These are phyloP conservation scores for Lactifluus hygrophoroides DNA, from an alignment of 768 basidiomycete species.

Conservation along the genomic window DNA sequence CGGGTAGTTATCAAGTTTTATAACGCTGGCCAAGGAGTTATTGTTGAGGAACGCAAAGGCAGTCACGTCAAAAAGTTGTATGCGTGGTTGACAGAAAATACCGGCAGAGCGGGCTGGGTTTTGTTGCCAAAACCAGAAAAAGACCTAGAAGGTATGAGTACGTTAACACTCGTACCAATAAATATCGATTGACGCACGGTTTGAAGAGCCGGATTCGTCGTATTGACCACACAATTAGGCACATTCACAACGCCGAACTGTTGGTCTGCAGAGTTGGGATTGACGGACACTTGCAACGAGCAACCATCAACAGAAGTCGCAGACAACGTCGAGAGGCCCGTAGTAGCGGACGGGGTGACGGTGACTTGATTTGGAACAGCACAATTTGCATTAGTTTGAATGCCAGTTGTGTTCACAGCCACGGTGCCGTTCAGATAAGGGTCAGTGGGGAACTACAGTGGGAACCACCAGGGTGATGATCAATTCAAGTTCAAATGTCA, in stretches of 20 bases:
- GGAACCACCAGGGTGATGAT: neutral
- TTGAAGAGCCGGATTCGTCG: constrained; percentile 32
- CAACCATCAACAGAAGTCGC: constrained; percentile 47
- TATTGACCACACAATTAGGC: constrained; percentile 26
- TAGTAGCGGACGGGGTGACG: constrained; percentile 21
- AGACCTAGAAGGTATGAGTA: constrained; percentile 28
- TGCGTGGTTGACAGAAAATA: constrained; percentile 50
- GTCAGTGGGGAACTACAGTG: constrained; percentile 35
- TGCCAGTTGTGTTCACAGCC: constrained; percentile 41
- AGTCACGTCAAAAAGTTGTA: constrained; percentile 36
- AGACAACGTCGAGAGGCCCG: constrained; percentile 31
- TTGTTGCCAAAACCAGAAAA: constrained; percentile 57
- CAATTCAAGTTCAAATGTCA: neutral
- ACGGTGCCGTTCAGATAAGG: constrained; percentile 45
- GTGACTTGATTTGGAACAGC: constrained; percentile 27
- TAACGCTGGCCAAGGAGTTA: constrained; percentile 34
- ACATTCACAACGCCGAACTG: constrained; percentile 45
- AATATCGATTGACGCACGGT: constrained; percentile 26
- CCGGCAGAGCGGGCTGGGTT: constrained; percentile 27
- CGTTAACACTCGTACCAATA: neutral
- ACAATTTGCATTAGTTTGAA: constrained; percentile 43
- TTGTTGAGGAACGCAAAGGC: constrained; percentile 39
- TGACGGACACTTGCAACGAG: constrained; percentile 29
- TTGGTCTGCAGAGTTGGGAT: constrained; percentile 30
- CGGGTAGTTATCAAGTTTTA: constrained; percentile 24